Conservation (phyloP, 306 rosid genomes). For the Rosa multiflora region DNA sequence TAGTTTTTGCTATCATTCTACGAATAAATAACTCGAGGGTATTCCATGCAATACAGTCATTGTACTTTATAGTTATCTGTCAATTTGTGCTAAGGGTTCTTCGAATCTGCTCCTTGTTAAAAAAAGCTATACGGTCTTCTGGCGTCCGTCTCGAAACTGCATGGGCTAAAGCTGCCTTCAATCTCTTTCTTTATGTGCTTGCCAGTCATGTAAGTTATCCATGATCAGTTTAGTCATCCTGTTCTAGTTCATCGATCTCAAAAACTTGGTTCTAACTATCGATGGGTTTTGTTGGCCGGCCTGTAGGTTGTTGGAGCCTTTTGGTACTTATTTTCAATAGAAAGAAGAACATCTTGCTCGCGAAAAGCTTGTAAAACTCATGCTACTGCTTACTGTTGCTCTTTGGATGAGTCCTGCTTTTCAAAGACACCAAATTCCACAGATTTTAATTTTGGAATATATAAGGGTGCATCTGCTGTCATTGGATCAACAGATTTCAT, state of each 20-base stretch:
- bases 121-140: not conserved
- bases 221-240: too few species aligned
- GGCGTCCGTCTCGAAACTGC: constrained; percentile 19
- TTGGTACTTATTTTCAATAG: constrained; percentile 21
- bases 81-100: constrained; percentile 31
- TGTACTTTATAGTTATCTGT: constrained; percentile 16
- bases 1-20: not conserved
- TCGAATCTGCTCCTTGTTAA: constrained; percentile 12
- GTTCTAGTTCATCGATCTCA: too few species aligned
- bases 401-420: not conserved
- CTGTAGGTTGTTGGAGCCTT: constrained; percentile 25
- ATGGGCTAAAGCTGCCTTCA: constrained; percentile 11
- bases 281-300: too few species aligned
- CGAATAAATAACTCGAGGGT: not conserved
- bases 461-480: not conserved
- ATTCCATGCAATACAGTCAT: not conserved
- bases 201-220: constrained; percentile 26
- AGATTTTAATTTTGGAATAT: constrained; percentile 22
- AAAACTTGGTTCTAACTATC: too few species aligned
- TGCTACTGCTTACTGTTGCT: not conserved
- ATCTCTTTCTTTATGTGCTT: constrained; percentile 24
- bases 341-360: constrained; percentile 6
- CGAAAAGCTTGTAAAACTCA: not conserved
- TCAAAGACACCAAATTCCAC: not conserved
- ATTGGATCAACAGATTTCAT: not conserved